Percentiles rank a stretch among this genome's conserved stretches.
Evolutionary conservation across 1,284 basidiomycete species (phyloP).

Genomic region (Paramarasmius palmivorus): DNA sequence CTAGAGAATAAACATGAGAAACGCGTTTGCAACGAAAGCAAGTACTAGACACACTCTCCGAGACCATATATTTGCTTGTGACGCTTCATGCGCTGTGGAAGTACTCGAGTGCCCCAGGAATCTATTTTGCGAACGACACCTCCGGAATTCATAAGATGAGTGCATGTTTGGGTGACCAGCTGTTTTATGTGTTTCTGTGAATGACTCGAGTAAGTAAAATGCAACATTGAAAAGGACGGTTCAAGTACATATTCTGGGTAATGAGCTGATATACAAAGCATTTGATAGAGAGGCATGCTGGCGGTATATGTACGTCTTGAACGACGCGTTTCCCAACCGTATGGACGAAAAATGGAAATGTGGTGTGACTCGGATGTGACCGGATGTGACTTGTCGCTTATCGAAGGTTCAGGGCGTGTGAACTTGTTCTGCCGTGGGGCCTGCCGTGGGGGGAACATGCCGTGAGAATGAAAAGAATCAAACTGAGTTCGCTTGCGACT

Average conservation of each 20-base stretch:
- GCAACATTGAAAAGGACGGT: background rate
- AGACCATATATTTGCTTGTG: constrained; percentile 62
- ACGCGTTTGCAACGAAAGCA: constrained; percentile 4
- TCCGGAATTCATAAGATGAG: constrained; percentile 74
- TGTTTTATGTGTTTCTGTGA: constrained; percentile 73
- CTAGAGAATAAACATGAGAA: constrained; percentile 36
- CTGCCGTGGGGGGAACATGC: too few relatives aligned
- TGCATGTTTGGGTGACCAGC: constrained; percentile 73
- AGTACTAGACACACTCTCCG: constrained; percentile 71
- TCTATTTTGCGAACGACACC: constrained; percentile 81
- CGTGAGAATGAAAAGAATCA: too few relatives aligned
- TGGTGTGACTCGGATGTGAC: too few relatives aligned
- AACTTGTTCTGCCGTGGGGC: too few relatives aligned
- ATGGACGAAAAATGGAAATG: too few relatives aligned
- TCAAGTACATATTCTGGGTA: constrained; percentile 67
- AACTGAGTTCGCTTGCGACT: too few relatives aligned
- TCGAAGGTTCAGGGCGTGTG: too few relatives aligned
- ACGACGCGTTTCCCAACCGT: too few relatives aligned
- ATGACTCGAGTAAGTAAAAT: background rate
- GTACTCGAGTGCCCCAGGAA: constrained; percentile 71
- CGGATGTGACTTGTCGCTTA: too few relatives aligned
- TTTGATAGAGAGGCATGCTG: constrained; percentile 79
- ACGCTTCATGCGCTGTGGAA: constrained; percentile 78
- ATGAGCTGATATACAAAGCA: constrained; percentile 78
- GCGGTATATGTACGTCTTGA: too few relatives aligned